A percentile compares a stretch with the other conserved stretches of the same genome.
These are phyloP conservation scores for Nakazawaea holstii DNA, from an alignment of 805 yeast genomes.

Conservation along the genomic window DNA sequence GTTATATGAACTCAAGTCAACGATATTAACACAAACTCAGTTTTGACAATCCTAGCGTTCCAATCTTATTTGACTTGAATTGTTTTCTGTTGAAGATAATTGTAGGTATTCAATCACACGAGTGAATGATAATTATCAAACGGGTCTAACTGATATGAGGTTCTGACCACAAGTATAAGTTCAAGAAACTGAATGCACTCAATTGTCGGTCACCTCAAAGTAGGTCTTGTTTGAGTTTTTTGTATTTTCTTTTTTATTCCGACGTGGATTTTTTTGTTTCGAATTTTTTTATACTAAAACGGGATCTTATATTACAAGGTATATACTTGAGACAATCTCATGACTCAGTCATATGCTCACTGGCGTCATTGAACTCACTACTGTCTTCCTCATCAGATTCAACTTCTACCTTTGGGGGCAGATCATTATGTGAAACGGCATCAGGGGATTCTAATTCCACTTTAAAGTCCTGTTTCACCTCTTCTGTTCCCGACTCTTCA, in stretches of 20 bases:
- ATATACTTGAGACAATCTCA: neutral
- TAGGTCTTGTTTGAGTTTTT: neutral
- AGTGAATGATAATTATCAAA: too few relatives aligned
- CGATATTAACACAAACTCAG: neutral
- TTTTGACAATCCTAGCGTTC: too few relatives aligned
- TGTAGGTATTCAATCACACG: too few relatives aligned
- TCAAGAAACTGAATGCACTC: neutral
- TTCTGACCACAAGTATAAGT: too few relatives aligned
- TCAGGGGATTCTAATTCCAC: neutral
- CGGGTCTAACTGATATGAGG: too few relatives aligned
- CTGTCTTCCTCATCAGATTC: neutral
- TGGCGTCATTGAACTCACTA: conserved; percentile 7
- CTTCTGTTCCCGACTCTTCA: neutral
- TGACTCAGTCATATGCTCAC: neutral
- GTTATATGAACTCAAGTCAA: too few relatives aligned
- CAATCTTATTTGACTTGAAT: too few relatives aligned
- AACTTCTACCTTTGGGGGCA: neutral
- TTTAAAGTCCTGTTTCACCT: neutral
- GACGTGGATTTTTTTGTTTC: neutral
- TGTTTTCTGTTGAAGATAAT: too few relatives aligned
- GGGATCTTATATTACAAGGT: neutral
- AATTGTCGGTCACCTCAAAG: too few relatives aligned
- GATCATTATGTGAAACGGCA: neutral
- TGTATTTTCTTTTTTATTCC: neutral
- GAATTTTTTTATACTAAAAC: neutral